Base-by-base conservation (phyloP, 805 yeast genomes). In the Ogataea corticis region DNA sequence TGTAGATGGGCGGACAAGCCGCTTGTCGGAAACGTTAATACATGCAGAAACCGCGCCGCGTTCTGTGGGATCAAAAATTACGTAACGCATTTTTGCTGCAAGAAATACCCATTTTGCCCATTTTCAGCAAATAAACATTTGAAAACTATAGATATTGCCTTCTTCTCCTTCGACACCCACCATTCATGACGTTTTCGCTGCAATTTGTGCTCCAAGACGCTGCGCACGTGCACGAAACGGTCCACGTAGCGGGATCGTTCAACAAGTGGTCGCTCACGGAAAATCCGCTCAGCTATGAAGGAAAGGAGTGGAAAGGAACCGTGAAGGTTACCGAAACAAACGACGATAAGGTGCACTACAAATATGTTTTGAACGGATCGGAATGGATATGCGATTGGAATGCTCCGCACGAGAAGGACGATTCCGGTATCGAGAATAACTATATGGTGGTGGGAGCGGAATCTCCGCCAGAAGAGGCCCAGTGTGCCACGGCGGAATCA, bases 351-450 rank as follows among this genome's bases (percentile, higher is more conserved):
- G 38, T 59, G 31, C 35, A 45, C 15, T 65, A 61, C 49, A 65
- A 65, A 38, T 65, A 59, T 41, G 62, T 65, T 4, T 50, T 57
- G 15, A 52, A 62, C 42, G 59, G 51, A 1, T 27, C 39, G 3
- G 45, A 50, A 11, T 65, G 69, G 69, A 42, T 62, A 12, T 58
- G 60, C 45, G 57, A 62, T 44, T 33, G 31, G 6, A 14, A 40
- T 9, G 43, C 50, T 30, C 55, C 58, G 1, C 35, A 42, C 4
- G 67, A 61, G 41, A 36, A 38, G 1, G 67, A 64, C 42, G 53
- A 16, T 3, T 36, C 44, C 7, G 67, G 67, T 0, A 61, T 54
- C 28, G 51, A 51, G 21, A 65, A 65, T 39, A 65, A 65, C 48
- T 35, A 43, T 11, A 15, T 54, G 13, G 48, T 46, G 3, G 44